phyloP scores from a whole-genome alignment of 495 filamentous ascomycete genomes.

The Penicillium argentinense region DNA sequence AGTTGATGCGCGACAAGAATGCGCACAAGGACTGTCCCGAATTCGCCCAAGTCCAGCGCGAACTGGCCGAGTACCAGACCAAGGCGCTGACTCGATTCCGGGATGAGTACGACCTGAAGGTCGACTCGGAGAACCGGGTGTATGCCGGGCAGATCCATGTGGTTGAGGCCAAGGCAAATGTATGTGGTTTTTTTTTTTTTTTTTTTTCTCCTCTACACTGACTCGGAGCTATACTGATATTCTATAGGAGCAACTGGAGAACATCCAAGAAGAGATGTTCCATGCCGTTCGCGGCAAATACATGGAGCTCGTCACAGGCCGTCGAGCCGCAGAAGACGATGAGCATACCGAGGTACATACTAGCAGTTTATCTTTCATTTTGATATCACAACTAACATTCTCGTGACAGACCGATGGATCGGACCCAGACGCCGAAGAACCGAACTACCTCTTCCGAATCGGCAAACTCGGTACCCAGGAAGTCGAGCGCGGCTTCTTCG shows the following conservation, averaged over 20 bases:
- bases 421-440: constrained; percentile 35
- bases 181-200: constrained; percentile 16
- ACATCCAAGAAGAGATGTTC: constrained; percentile 41
- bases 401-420: constrained; percentile 40
- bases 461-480: constrained; percentile 26
- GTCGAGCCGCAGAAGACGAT: constrained; percentile 45
- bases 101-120: constrained; percentile 29
- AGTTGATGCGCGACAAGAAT: constrained; percentile 40
- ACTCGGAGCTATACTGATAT: too few species aligned
- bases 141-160: constrained; percentile 27
- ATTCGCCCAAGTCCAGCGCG: constrained; percentile 31
- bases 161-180: constrained; percentile 28
- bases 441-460: constrained; percentile 24
- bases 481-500: constrained; percentile 39
- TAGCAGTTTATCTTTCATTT: background rate
- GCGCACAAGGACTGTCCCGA: constrained; percentile 45
- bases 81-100: constrained; percentile 21
- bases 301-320: constrained; percentile 41
- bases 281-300: constrained; percentile 40
- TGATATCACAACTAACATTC: constrained; percentile 6
- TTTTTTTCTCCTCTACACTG: background rate
- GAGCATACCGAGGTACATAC: constrained; percentile 45
- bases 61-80: constrained; percentile 19
- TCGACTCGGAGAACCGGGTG: constrained; percentile 27
- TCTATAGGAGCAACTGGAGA: constrained; percentile 23